phyloP scores from a whole-genome alignment of 306 rosid genomes.

The Pyrus pyrifolia region DNA sequence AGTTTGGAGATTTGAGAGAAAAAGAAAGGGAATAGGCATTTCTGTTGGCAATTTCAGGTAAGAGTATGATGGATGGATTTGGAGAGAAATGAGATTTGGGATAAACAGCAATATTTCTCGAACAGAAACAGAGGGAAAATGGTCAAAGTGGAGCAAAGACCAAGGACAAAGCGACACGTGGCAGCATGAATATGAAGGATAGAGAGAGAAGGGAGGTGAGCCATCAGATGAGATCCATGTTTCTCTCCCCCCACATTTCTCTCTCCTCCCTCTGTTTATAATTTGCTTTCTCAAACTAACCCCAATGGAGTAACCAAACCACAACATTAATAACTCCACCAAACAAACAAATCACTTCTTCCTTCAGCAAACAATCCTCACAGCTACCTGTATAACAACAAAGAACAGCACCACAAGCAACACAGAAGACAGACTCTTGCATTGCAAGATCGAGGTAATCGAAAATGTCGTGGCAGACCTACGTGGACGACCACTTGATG shows the following conservation, averaged over 20 bases:
- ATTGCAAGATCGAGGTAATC: background rate
- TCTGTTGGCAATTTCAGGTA: background rate
- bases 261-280: conserved; percentile 16
- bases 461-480: conserved; percentile 93
- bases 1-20: background rate
- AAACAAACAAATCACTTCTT: background rate
- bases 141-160: conserved; percentile 4
- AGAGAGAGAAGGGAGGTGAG: conserved; percentile 3
- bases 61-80: background rate
- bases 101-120: background rate
- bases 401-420: background rate
- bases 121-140: conserved; percentile 9
- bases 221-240: conserved; percentile 8
- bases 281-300: conserved; percentile 9
- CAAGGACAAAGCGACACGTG: background rate
- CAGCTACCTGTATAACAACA: background rate
- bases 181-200: conserved; percentile 11
- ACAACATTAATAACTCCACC: background rate
- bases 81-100: background rate
- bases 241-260: conserved; percentile 1
- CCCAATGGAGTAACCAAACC: conserved; percentile 5
- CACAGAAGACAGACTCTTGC: background rate
- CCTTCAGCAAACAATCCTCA: background rate
- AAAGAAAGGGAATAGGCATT: background rate
- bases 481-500: conserved; percentile 94